phyloP scores from a whole-genome alignment of 257 asterid genomes.

The Scutellaria minor region DNA sequence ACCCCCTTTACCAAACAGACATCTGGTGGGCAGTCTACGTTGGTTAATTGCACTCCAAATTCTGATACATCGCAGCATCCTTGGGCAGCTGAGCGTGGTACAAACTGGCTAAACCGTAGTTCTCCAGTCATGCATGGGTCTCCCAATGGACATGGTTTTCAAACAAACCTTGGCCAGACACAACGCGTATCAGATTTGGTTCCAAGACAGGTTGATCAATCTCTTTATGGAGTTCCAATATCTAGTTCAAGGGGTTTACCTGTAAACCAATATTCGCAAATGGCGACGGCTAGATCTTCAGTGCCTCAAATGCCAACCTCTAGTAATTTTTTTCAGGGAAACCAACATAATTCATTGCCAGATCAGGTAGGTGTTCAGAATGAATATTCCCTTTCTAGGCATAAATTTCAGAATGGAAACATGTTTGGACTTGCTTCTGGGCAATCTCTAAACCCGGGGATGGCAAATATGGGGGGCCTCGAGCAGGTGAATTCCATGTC shows the following conservation, averaged over 20 bases:
- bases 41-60: constrained; percentile 52
- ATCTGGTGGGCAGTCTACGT: constrained; percentile 65
- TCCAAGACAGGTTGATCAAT: constrained; percentile 78
- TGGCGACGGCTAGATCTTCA: constrained; percentile 55
- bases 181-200: constrained; percentile 51
- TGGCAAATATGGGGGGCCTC: constrained; percentile 42
- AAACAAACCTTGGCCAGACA: constrained; percentile 59
- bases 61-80: constrained; percentile 54
- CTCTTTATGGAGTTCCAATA: constrained; percentile 90
- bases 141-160: constrained; percentile 57
- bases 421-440: constrained; percentile 50
- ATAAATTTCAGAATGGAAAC: constrained; percentile 58
- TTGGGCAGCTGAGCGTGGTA: constrained; percentile 59
- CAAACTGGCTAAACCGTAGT: constrained; percentile 65
- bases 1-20: constrained; percentile 53
- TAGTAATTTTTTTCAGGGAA: constrained; percentile 54
- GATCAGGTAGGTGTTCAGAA: constrained; percentile 57
- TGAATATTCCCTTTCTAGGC: constrained; percentile 49
- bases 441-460: constrained; percentile 47
- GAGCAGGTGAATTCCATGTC: constrained; percentile 58
- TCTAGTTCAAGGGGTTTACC: constrained; percentile 71
- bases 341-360: constrained; percentile 48
- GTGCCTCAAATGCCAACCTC: constrained; percentile 53
- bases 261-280: constrained; percentile 58
- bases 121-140: constrained; percentile 65